phyloP scores from a whole-genome alignment of 2,329 filamentous ascomycete genomes.

The Cytospora mali region DNA sequence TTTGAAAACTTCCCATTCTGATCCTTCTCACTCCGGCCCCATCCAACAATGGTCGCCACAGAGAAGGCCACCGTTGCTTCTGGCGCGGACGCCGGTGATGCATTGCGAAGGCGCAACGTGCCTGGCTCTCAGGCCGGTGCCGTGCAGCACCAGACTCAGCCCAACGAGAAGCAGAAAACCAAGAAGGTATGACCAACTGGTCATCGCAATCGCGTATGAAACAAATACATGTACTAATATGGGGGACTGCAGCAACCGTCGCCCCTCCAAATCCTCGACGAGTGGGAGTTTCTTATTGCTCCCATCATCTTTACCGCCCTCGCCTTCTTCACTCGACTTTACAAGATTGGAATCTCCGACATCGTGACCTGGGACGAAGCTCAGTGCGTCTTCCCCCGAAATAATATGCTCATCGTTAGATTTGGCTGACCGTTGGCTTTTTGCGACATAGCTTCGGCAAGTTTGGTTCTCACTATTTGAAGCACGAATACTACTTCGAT shows the following conservation, averaged over 20 bases:
- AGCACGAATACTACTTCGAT: constrained; percentile 99
- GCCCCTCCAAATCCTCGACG: constrained; percentile 62
- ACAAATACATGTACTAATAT: constrained; percentile 30
- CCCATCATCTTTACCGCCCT: constrained; percentile 63
- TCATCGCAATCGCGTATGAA: background rate
- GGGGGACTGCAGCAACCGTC: constrained; percentile 49
- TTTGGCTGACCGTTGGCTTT: constrained; percentile 34
- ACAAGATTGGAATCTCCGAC: constrained; percentile 69
- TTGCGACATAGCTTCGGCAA: constrained; percentile 73
- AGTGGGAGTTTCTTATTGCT: constrained; percentile 65
- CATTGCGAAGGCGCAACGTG: constrained; percentile 58
- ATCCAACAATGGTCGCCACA: constrained; percentile 50
- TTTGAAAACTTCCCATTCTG: background rate
- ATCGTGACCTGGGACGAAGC: constrained; percentile 71
- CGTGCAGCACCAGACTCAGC: constrained; percentile 40
- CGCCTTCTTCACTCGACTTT: constrained; percentile 68
- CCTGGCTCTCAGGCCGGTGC: constrained; percentile 40
- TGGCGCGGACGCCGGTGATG: constrained; percentile 60
- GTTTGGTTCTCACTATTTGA: constrained; percentile 98
- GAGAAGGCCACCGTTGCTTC: constrained; percentile 60
- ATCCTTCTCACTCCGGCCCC: background rate
- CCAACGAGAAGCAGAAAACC: constrained; percentile 62
- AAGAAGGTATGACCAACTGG: constrained; percentile 51
- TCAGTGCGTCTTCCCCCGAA: constrained; percentile 52
- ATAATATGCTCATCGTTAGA: constrained; percentile 23